Base-by-base conservation (phyloP, 257 asterid genomes). In the Scutellaria galericulata region DNA sequence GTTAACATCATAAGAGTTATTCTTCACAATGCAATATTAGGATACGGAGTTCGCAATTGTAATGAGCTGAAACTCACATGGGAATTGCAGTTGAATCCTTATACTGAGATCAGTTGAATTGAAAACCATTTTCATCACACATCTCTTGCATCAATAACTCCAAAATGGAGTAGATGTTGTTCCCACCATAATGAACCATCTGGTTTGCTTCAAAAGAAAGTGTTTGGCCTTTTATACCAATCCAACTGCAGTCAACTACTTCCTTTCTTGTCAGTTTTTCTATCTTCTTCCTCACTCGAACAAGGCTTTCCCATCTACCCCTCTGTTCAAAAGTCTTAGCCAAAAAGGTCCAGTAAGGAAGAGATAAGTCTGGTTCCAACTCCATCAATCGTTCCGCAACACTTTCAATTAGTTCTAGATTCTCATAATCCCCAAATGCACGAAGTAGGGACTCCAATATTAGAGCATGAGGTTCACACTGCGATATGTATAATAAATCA, bases 221-320 rank as follows among this genome's bases (percentile, higher is more conserved):
- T 46, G 68, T 57, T 48, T 51, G 39, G 51, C 76, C 80, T 69
- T 80, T 54, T 67, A 86, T 41, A 51, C 87, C 73, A 75, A 88
- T 79, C 86, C 81, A 82, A 82, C 95, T 86, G 78, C 80, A 75
- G 39, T 82, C 86, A 53, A 47, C 78, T 51, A 64, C 69, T 64
- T 79, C 70, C 74, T 48, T 73, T 45, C 47, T 66, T 3, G 45
- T 42, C 55, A 78, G 73, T 74, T 75, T 83, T 44, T 58, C 80
- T 84, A 86, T 82, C 73, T 72, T 66, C 70, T 72, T 86, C 79
- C 72, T 85, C 56, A 85, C 87, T 69, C 93, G 86, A 74, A 90
- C 90, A 12, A 86, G 79, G 67, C 91, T 82, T 70, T 90, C 96
- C 96, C 96, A 90, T 79, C 82, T 86, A 42, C 89, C 89, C 45